A percentile compares a stretch with the other conserved stretches of the same genome.
Conservation (phyloP, 768 basidiomycete species). For the Boletus patriciae region DNA sequence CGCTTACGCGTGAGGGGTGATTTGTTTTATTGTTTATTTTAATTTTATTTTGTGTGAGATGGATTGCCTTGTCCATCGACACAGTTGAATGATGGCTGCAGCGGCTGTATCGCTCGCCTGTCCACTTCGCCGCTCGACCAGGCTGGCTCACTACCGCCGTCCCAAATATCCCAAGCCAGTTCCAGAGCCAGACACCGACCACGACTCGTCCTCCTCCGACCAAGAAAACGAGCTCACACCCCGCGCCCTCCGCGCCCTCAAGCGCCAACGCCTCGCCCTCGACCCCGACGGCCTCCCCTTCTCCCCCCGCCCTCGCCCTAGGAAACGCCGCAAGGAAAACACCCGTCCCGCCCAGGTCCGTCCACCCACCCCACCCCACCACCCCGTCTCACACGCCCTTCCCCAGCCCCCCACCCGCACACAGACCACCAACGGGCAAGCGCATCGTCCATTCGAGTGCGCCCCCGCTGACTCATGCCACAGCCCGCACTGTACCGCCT, state of each 20-base stretch:
- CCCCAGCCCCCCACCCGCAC: slow-evolving; percentile 12
- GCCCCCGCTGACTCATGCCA: neutral
- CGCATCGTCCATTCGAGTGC: neutral
- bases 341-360: neutral
- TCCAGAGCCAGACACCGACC: slow-evolving; percentile 20
- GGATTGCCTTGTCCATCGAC: slow-evolving; percentile 11
- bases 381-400: neutral
- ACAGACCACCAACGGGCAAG: slow-evolving; percentile 1
- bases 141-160: slow-evolving; percentile 21
- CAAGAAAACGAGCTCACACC: slow-evolving; percentile 34
- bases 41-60: neutral
- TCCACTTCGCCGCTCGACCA: slow-evolving; percentile 32
- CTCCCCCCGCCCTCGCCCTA: slow-evolving; percentile 9
- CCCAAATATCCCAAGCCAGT: neutral
- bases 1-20: neutral
- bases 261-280: slow-evolving; percentile 33
- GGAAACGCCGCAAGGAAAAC: slow-evolving; percentile 27
- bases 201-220: slow-evolving; percentile 22
- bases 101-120: slow-evolving; percentile 31
- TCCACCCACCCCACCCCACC: neutral
- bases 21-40: neutral
- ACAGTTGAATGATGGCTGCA: slow-evolving; percentile 26
- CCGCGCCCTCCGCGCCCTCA: slow-evolving; percentile 36
- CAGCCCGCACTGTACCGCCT: slow-evolving; percentile 5
- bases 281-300: slow-evolving; percentile 32